A percentile compares a stretch with the other conserved stretches of the same genome.
phyloP scores from a whole-genome alignment of 2,329 filamentous ascomycete species.

The Colletotrichum theobromicola region DNA sequence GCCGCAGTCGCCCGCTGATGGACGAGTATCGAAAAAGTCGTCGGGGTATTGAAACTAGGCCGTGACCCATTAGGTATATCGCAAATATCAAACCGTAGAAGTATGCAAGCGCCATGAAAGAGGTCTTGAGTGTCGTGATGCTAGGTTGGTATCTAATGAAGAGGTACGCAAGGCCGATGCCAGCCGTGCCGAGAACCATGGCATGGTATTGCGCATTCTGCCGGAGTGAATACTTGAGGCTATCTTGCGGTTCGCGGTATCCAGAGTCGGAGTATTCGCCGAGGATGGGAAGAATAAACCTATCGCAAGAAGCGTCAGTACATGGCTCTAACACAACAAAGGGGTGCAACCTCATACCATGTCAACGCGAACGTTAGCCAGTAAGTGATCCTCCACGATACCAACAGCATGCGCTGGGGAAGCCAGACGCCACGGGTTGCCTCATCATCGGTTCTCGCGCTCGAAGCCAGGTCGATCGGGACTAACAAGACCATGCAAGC shows the following conservation, averaged over 20 bases:
- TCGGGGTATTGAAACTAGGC: slow-evolving; percentile 88
- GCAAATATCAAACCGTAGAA: slow-evolving; percentile 90
- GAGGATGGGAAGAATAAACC: slow-evolving; percentile 89
- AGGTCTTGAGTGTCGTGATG: slow-evolving; percentile 75
- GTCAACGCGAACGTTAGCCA: slow-evolving; percentile 96
- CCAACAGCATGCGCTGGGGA: slow-evolving; percentile 75
- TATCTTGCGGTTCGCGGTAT: slow-evolving; percentile 83
- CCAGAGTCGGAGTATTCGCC: slow-evolving; percentile 95
- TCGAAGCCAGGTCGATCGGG: slow-evolving; percentile 93
- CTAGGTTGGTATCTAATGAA: slow-evolving; percentile 78
- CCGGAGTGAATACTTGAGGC: slow-evolving; percentile 83
- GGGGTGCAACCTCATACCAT: slow-evolving; percentile 63
- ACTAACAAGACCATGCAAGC: slow-evolving; percentile 91
- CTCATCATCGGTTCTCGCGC: slow-evolving; percentile 73
- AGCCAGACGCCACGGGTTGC: slow-evolving; percentile 86
- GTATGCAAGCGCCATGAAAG: slow-evolving; percentile 94
- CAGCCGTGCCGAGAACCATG: slow-evolving; percentile 73
- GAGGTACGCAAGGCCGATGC: slow-evolving; percentile 81
- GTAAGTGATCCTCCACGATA: slow-evolving; percentile 94
- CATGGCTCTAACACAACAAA: background rate
- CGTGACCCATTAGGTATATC: slow-evolving; percentile 98
- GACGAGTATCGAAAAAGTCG: slow-evolving; percentile 80
- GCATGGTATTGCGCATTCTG: slow-evolving; percentile 89
- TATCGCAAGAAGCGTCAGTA: slow-evolving; percentile 35
- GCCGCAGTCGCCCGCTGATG: slow-evolving; percentile 73